Base-by-base conservation (phyloP, 176 grass and related monocot genomes). In the Oryza coarctata region DNA sequence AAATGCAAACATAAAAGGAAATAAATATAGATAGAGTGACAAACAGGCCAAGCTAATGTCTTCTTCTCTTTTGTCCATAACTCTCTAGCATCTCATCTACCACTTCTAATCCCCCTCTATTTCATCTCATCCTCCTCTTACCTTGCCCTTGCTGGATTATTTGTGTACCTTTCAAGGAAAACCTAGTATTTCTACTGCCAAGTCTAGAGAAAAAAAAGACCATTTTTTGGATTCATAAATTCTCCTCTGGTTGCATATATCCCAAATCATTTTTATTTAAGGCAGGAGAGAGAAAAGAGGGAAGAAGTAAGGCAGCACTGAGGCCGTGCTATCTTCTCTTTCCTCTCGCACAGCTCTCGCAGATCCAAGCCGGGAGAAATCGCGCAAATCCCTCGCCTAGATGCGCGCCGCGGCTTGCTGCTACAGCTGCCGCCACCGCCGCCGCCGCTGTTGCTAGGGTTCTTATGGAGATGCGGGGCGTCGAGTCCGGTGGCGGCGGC, bases 351-450 rank as follows among this genome's bases (percentile, higher is more conserved):
- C 72, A 73, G 68, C 83, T 86, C 60, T 82, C 60, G 60, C 84
- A 90, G 88, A 90, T 90, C 88, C 88, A 23, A 90, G 68, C 68
- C 35, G 12, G 9, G 7, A 82, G 74, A 65, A 90, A 83, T 82
- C 79, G 79, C 74, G 74, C 58, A 13, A 71, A 43, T 22, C 52
- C 65, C 73, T 75, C 15, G 33, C 43, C 45, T 82, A 61, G 80
- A 86, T 86, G 88, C 74, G 84, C 68, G 68, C 25, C 62, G 69
- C 68, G 35, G 25, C 18, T 44, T 62, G 83, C 83, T 32, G 35
- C 83, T 8, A 14, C 22, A 3, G 61, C 35, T 64, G 44, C 45
- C 15, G 4, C 45, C 15, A 11, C 7, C 63, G 44, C 45, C 15
- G 4, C 45, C 15, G 15, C 7, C 63, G 9, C 72, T 70, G 29